A percentile compares a stretch with the other conserved stretches of the same genome.
Conservation (phyloP, 1,284 basidiomycete species). For the Inonotus hispidus region DNA sequence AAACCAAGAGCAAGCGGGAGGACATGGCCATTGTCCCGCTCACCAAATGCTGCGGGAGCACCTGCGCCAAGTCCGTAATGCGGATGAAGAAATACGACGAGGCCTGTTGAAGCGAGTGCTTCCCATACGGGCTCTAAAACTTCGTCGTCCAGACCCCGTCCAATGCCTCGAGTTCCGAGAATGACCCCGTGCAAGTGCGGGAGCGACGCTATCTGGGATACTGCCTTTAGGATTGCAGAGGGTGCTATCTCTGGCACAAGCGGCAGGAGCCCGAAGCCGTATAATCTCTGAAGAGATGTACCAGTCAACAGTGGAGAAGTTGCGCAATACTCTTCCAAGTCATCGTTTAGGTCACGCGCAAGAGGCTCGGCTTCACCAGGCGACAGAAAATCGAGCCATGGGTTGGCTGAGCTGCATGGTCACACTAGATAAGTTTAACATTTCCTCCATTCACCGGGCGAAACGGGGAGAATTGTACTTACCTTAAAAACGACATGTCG, state of each 20-base stretch:
- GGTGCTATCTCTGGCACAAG: constrained; percentile 62
- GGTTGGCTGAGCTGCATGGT: constrained; percentile 64
- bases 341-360: constrained; percentile 64
- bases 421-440: neutral
- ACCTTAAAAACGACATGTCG: constrained; percentile 66
- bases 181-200: constrained; percentile 75
- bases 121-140: constrained; percentile 74
- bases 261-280: constrained; percentile 81
- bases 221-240: constrained; percentile 50
- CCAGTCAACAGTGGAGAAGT: constrained; percentile 43
- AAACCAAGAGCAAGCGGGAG: constrained; percentile 82
- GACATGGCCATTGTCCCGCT: constrained; percentile 77
- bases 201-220: constrained; percentile 59
- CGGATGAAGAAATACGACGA: constrained; percentile 78
- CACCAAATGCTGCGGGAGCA: constrained; percentile 59
- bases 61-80: constrained; percentile 70
- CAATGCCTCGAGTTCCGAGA: constrained; percentile 74
- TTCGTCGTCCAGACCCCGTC: constrained; percentile 75
- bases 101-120: constrained; percentile 57
- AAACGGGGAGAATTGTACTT: neutral
- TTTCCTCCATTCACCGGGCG: neutral
- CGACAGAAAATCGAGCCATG: constrained; percentile 82
- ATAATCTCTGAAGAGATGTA: constrained; percentile 51
- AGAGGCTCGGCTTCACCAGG: constrained; percentile 60
- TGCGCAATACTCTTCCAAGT: constrained; percentile 74